Evolutionary conservation across 2,329 filamentous ascomycete species (phyloP).

Genomic region (Coleophoma eucalyptorum): DNA sequence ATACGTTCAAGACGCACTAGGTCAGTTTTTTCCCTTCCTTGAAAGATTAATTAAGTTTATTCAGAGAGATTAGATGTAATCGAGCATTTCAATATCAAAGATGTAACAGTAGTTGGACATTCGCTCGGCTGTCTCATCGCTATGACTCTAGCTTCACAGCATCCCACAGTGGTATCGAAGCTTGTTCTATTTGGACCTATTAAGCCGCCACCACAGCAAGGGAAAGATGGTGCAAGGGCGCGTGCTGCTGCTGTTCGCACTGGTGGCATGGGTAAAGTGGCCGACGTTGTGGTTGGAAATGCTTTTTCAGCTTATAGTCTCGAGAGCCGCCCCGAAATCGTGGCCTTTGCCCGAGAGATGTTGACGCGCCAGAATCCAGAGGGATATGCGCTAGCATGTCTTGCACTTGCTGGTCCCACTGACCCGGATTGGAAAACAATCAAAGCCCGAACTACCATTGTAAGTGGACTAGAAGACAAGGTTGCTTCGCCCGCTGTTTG

Average conservation of each 20-base stretch:
- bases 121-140: conserved; percentile 29
- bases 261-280: not conserved
- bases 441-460: not conserved
- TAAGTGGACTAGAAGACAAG: not conserved
- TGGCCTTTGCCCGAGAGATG: not conserved
- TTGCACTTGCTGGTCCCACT: not conserved
- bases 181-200: conserved; percentile 24
- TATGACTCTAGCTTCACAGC: conserved; percentile 24
- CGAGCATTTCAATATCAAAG: conserved; percentile 17
- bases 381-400: not conserved
- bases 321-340: not conserved
- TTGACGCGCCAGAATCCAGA: not conserved
- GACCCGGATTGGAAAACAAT: not conserved
- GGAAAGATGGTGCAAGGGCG: not conserved
- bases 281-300: not conserved
- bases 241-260: not conserved
- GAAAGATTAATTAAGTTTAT: not conserved
- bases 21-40: not conserved
- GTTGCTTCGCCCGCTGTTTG: not conserved
- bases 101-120: conserved; percentile 24
- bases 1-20: not conserved
- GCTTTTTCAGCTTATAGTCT: not conserved
- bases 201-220: not conserved
- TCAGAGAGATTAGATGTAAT: conserved; percentile 16
- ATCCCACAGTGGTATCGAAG: conserved; percentile 19